These are phyloP conservation scores for Fusarium chlamydosporum DNA, from an alignment of 2,329 filamentous ascomycete genomes.

Conservation along the genomic window DNA sequence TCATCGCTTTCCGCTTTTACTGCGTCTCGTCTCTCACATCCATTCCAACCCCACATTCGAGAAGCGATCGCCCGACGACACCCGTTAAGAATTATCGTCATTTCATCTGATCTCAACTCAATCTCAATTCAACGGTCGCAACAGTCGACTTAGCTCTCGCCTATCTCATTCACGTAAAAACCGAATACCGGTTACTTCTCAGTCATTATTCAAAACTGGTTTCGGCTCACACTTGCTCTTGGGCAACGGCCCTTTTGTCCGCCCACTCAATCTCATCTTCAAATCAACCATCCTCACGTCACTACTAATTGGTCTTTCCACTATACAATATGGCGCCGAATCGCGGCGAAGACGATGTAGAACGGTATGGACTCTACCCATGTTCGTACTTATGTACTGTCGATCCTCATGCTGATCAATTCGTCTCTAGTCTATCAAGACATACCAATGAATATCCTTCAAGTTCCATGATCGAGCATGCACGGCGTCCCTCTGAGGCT, in stretches of 20 bases:
- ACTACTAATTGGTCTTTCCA: conserved; percentile 17
- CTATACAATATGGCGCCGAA: conserved; percentile 44
- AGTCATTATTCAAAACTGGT: background rate
- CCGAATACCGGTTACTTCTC: background rate
- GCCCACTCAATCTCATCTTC: conserved; percentile 6
- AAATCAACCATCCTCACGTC: background rate
- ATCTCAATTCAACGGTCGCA: conserved; percentile 22
- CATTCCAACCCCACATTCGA: conserved; percentile 39
- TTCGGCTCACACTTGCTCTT: background rate
- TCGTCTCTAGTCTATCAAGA: conserved; percentile 39
- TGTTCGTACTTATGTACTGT: background rate
- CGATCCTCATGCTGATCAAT: conserved; percentile 37
- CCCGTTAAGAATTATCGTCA: conserved; percentile 22
- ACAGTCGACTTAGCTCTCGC: conserved; percentile 5
- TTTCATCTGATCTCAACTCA: conserved; percentile 8
- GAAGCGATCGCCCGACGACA: conserved; percentile 40
- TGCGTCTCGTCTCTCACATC: conserved; percentile 29
- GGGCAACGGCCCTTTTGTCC: conserved; percentile 24
- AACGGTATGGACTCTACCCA: conserved; percentile 42
- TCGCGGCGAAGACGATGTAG: conserved; percentile 48
- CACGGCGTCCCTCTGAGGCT: conserved; percentile 52
- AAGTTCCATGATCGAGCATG: conserved; percentile 56
- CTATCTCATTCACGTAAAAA: background rate
- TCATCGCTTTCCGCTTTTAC: conserved; percentile 16
- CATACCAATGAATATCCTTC: conserved; percentile 49